Conservation (phyloP, 345 rosid genomes). For the Bruguiera sexangula region DNA sequence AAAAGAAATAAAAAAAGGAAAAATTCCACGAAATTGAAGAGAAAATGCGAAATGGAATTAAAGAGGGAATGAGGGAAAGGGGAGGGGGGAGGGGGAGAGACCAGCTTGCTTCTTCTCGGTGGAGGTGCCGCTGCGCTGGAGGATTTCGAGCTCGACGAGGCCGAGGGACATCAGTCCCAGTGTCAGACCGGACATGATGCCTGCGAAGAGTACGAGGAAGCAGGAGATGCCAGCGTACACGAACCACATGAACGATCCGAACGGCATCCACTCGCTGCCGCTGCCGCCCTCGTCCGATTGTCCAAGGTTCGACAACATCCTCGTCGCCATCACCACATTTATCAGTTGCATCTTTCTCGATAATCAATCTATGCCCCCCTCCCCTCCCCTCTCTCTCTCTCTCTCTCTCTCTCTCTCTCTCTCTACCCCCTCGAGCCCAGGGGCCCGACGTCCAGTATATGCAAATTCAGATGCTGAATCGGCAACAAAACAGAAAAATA, state of each 20-base stretch:
- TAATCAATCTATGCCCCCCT: neutral
- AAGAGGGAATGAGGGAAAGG: neutral
- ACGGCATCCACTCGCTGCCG: constrained; percentile 43
- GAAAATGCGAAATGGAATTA: neutral
- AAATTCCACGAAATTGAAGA: neutral
- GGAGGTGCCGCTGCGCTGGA: constrained; percentile 84
- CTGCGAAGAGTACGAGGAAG: constrained; percentile 87
- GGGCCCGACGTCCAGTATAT: no score
- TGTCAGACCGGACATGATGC: constrained; percentile 95
- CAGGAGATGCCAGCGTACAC: constrained; percentile 70
- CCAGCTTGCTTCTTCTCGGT: constrained; percentile 93
- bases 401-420: neutral
- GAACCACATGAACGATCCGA: constrained; percentile 58
- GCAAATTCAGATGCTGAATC: no score
- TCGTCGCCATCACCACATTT: constrained; percentile 57
- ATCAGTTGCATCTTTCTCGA: constrained; percentile 48
- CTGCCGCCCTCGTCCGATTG: constrained; percentile 18
- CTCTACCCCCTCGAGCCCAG: neutral
- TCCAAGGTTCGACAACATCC: constrained; percentile 45
- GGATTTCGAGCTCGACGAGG: constrained; percentile 90
- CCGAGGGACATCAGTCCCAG: constrained; percentile 98
- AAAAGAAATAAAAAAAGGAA: neutral
- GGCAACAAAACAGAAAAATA: no score
- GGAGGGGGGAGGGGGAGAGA: constrained; percentile 5
- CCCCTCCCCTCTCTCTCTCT: neutral